Conservation (phyloP, 495 filamentous ascomycete species). For the Aspergillus homomorphus region DNA sequence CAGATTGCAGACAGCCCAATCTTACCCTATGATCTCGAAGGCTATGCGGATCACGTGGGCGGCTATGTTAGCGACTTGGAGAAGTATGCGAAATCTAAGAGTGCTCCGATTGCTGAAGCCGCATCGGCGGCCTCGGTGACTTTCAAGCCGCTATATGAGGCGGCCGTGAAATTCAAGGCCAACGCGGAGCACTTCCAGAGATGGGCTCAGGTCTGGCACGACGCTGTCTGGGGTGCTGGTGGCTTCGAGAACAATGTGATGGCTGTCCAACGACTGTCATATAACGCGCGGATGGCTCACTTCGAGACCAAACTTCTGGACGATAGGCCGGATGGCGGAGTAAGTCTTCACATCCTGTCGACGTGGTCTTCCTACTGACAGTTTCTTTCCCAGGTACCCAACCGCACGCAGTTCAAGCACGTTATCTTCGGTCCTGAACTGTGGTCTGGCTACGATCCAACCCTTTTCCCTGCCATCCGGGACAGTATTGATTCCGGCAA, state of each 20-base stretch:
- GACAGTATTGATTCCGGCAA: conserved; percentile 73
- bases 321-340: conserved; percentile 62
- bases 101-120: conserved; percentile 37
- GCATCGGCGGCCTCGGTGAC: conserved; percentile 39
- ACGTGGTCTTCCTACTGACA: conserved; percentile 11
- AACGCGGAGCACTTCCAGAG: conserved; percentile 63
- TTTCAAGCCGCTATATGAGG: conserved; percentile 56
- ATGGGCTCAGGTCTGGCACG: conserved; percentile 74
- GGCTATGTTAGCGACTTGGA: conserved; percentile 65
- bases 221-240: conserved; percentile 57
- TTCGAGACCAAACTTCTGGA: conserved; percentile 87
- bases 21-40: conserved; percentile 77
- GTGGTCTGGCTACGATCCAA: conserved; percentile 72
- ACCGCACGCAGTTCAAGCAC: conserved; percentile 92
- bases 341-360: conserved; percentile 35
- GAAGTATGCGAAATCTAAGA: conserved; percentile 57
- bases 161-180: conserved; percentile 55
- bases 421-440: conserved; percentile 79
- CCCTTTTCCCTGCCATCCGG: conserved; percentile 79
- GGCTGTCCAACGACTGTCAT: conserved; percentile 59
- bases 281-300: conserved; percentile 67
- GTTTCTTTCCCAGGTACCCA: conserved; percentile 63
- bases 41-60: conserved; percentile 63
- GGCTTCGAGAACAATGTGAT: conserved; percentile 68
- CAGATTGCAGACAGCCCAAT: conserved; percentile 79